A percentile compares a stretch with the other conserved stretches of the same genome.
phyloP scores from a whole-genome alignment of 2,329 filamentous ascomycete genomes.

The Aspergillus versicolor region DNA sequence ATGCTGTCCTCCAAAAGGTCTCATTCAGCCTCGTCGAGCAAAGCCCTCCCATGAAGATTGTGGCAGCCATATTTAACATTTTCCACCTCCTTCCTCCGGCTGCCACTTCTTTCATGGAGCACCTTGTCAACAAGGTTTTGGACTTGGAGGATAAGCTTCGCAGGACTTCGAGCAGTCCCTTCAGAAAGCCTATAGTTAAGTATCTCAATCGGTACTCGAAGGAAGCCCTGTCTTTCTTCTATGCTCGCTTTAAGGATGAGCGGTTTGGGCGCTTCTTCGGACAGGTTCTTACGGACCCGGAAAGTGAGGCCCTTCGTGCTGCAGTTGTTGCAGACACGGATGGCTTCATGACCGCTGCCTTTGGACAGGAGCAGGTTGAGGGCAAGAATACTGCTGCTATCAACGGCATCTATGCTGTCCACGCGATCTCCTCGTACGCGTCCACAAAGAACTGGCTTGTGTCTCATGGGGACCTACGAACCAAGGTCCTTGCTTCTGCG shows the following conservation, averaged over 20 bases:
- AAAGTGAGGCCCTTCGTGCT: conserved; percentile 72
- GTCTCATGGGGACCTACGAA: conserved; percentile 57
- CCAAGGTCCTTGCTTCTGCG: conserved; percentile 61
- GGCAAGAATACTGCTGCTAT: conserved; percentile 75
- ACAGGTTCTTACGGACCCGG: conserved; percentile 75
- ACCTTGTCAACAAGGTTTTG: conserved; percentile 85
- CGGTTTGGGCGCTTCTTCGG: conserved; percentile 88
- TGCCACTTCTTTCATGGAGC: conserved; percentile 86
- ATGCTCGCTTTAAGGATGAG: conserved; percentile 76
- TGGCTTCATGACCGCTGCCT: conserved; percentile 64
- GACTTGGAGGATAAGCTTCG: conserved; percentile 82
- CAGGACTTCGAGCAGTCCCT: conserved; percentile 85
- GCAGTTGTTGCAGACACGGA: conserved; percentile 72
- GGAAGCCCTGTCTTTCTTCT: conserved; percentile 79
- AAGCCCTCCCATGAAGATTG: conserved; percentile 87
- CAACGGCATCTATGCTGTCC: conserved; percentile 82
- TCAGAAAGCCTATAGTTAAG: conserved; percentile 83
- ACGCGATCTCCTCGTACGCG: conserved; percentile 70
- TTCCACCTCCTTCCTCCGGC: conserved; percentile 93
- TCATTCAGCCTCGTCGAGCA: conserved; percentile 96
- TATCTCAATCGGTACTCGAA: conserved; percentile 92
- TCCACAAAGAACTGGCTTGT: conserved; percentile 67
- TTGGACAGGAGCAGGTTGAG: conserved; percentile 63
- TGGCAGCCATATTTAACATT: conserved; percentile 91
- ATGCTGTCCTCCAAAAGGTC: conserved; percentile 76